Evolutionary conservation across 2,329 filamentous ascomycete species (phyloP).

Genomic region (Neopestalotiopsis sp.): DNA sequence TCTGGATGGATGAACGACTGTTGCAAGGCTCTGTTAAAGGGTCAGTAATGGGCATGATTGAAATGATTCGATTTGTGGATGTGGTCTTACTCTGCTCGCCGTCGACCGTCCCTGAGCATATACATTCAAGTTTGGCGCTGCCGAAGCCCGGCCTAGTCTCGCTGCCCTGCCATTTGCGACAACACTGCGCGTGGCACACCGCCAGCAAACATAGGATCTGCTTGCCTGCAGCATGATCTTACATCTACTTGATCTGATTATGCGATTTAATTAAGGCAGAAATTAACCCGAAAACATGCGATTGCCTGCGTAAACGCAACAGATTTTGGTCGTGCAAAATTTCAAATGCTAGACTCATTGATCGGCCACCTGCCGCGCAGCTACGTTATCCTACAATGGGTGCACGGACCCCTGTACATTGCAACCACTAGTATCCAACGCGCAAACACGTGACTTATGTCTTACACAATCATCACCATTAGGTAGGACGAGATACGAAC

Average conservation of each 20-base stretch:
- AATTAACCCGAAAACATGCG: neutral
- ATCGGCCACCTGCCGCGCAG: neutral
- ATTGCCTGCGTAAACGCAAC: neutral
- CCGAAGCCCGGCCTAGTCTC: conserved; percentile 18
- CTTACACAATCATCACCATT: neutral
- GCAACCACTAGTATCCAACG: neutral
- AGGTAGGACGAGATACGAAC: no score
- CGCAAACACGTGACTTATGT: conserved; percentile 3
- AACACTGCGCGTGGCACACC: conserved; percentile 29
- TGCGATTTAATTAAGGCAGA: neutral
- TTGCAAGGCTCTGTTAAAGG: conserved; percentile 28
- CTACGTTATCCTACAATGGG: neutral
- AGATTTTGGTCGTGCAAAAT: neutral
- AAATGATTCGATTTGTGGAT: neutral
- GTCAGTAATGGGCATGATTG: neutral
- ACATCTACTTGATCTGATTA: neutral
- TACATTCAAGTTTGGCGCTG: neutral
- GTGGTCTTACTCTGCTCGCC: conserved; percentile 6
- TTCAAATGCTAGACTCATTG: conserved; percentile 11
- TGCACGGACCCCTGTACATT: neutral
- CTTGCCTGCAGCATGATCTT: conserved; percentile 32
- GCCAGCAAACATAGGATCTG: conserved; percentile 37
- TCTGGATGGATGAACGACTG: conserved; percentile 27
- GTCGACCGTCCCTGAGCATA: neutral
- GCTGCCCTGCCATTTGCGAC: conserved; percentile 18